Evolutionary conservation across 2,329 filamentous ascomycete genomes (phyloP).

Genomic region (Aspergillus arachidicola): DNA sequence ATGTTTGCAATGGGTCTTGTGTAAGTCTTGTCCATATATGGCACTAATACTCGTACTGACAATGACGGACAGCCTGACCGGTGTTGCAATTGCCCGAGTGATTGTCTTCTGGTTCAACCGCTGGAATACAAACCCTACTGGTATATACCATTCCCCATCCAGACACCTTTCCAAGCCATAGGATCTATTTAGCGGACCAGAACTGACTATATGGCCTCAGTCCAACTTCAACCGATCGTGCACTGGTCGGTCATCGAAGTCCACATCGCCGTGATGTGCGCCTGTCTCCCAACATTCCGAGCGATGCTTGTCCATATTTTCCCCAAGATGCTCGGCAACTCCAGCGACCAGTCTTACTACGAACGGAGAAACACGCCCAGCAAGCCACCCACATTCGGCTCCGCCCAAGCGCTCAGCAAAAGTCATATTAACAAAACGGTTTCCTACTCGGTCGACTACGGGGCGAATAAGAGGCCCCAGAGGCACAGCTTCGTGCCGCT

Average conservation of each 20-base stretch:
- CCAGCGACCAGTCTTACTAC: constrained; percentile 16
- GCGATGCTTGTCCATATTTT: constrained; percentile 26
- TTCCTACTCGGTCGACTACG: constrained; percentile 29
- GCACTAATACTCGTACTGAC: neutral
- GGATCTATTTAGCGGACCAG: too few species aligned
- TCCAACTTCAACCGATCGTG: constrained; percentile 27
- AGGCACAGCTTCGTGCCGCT: neutral
- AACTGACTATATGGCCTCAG: neutral
- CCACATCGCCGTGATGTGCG: constrained; percentile 31
- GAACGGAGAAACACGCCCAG: constrained; percentile 8
- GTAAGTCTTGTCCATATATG: constrained; percentile 8
- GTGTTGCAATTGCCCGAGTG: constrained; percentile 30
- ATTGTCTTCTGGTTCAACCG: constrained; percentile 30
- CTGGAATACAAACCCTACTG: constrained; percentile 23
- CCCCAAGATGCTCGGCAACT: constrained; percentile 19
- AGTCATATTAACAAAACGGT: constrained; percentile 30
- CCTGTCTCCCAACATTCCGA: constrained; percentile 29
- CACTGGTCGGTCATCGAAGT: constrained; percentile 33
- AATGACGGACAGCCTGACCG: constrained; percentile 18
- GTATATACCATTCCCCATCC: neutral
- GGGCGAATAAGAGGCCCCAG: constrained; percentile 11
- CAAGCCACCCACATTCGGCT: neutral
- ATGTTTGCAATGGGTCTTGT: constrained; percentile 25
- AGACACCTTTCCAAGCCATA: too few species aligned
- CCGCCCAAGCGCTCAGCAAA: neutral